phyloP scores from a whole-genome alignment of 2,329 filamentous ascomycete species.

The Pseudopyrenochaeta lycopersici region DNA sequence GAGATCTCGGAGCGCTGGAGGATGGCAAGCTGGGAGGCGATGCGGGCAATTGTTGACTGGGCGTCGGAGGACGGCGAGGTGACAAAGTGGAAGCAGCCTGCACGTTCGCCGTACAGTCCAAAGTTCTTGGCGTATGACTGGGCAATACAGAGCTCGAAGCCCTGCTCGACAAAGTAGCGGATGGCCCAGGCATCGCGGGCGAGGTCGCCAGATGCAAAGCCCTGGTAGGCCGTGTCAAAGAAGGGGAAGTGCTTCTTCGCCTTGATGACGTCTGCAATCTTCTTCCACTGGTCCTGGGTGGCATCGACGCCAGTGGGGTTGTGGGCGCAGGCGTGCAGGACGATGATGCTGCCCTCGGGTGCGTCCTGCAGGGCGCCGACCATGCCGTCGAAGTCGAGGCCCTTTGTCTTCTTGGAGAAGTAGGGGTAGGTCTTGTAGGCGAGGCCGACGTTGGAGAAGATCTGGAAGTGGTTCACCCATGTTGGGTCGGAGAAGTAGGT shows the following conservation, averaged over 20 bases:
- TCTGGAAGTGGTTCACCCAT: conserved; percentile 99
- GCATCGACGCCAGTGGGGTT: conserved; percentile 98
- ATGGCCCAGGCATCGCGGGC: conserved; percentile 88
- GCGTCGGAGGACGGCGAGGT: conserved; percentile 76
- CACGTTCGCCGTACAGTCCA: conserved; percentile 94
- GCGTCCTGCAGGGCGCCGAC: conserved; percentile 73
- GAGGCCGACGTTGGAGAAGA: conserved; percentile 90
- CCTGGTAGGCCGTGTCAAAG: conserved; percentile 98
- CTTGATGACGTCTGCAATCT: conserved; percentile 81
- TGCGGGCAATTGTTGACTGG: conserved; percentile 65
- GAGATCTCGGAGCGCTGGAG: conserved; percentile 97
- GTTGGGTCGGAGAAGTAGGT: conserved; percentile 95
- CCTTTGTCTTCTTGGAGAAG: conserved; percentile 87
- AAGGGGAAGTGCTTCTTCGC: conserved; percentile 91
- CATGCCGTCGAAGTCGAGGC: conserved; percentile 93
- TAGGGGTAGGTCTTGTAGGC: conserved; percentile 87
- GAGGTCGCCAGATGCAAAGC: conserved; percentile 92
- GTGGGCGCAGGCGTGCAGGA: conserved; percentile 95
- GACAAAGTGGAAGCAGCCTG: conserved; percentile 95
- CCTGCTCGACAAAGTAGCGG: conserved; percentile 91
- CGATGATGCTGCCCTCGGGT: conserved; percentile 81
- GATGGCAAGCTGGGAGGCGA: conserved; percentile 89
- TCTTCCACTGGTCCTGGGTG: conserved; percentile 91
- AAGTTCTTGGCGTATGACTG: conserved; percentile 66
- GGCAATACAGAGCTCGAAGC: conserved; percentile 71